phyloP scores from a whole-genome alignment of 805 yeast species.

The Lachancea lanzarotensis region DNA sequence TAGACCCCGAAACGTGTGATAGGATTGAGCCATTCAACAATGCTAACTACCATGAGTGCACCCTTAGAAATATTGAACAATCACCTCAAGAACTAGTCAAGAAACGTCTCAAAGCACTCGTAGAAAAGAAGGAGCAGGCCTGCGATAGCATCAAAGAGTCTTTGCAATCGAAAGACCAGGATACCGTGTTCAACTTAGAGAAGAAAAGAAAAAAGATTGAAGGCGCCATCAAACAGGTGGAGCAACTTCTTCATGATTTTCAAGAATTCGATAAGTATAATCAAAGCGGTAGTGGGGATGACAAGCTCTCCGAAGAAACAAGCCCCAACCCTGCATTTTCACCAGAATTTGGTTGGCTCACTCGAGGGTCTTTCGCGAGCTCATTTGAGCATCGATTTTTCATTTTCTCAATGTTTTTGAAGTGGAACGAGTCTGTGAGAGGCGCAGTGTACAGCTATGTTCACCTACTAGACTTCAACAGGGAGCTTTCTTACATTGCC shows the following conservation, averaged over 20 bases:
- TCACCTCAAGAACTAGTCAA: constrained; percentile 19
- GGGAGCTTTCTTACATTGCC: constrained; percentile 38
- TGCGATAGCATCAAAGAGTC: constrained; percentile 36
- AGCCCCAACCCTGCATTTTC: neutral
- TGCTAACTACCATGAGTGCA: constrained; percentile 58
- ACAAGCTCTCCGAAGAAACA: neutral
- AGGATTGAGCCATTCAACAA: constrained; percentile 42
- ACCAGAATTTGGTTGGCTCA: constrained; percentile 16
- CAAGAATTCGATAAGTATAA: constrained; percentile 8
- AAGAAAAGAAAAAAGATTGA: constrained; percentile 8
- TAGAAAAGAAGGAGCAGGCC: constrained; percentile 35
- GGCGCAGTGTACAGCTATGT: constrained; percentile 57
- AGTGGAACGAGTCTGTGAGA: constrained; percentile 70
- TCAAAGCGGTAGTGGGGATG: neutral
- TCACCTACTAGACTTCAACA: constrained; percentile 41
- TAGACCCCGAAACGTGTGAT: constrained; percentile 34
- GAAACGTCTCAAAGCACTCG: constrained; percentile 17
- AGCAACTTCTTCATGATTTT: constrained; percentile 20
- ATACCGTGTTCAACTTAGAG: neutral
- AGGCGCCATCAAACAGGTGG: constrained; percentile 14
- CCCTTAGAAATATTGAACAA: constrained; percentile 28
- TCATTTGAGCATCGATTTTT: constrained; percentile 53
- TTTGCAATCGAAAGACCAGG: constrained; percentile 17
- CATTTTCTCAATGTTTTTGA: constrained; percentile 63
- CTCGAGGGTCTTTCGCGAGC: constrained; percentile 18